A percentile compares a stretch with the other conserved stretches of the same genome.
These are phyloP conservation scores for Odonthalia washingtoniensis DNA, from an alignment of 31 red algal species.

Conservation along the genomic window DNA sequence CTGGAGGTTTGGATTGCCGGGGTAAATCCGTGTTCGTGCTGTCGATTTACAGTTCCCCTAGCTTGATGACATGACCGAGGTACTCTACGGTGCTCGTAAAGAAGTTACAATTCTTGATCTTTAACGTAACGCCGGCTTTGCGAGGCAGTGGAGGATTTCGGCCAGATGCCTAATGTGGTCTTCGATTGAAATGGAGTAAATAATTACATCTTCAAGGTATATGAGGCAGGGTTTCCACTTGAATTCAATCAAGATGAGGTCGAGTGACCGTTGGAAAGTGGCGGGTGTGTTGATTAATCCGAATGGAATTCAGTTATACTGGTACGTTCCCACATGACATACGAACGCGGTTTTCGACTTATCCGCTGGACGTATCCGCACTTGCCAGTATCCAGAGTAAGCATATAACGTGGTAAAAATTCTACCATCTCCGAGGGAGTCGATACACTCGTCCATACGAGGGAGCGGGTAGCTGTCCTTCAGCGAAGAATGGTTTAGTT, in stretches of 20 bases:
- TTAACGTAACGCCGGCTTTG: neutral
- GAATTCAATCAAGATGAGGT: constrained; percentile 3
- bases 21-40: neutral
- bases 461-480: constrained; percentile 44
- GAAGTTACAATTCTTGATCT: neutral
- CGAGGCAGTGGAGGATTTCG: neutral
- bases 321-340: constrained; percentile 21
- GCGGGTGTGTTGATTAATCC: constrained; percentile 50
- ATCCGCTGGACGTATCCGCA: neutral
- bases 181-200: neutral
- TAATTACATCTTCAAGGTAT: constrained; percentile 29
- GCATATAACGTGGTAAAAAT: constrained; percentile 25
- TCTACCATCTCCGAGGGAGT: constrained; percentile 25
- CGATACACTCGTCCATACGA: constrained; percentile 63
- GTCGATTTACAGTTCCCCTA: neutral
- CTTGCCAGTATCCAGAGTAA: constrained; percentile 37
- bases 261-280: constrained; percentile 36
- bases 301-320: constrained; percentile 38
- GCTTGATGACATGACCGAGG: too few relatives aligned
- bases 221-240: constrained; percentile 35
- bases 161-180: neutral
- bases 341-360: constrained; percentile 19
- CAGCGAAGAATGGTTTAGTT: too few relatives aligned
- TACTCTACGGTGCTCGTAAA: neutral
- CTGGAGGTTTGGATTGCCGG: neutral